A percentile compares a stretch with the other conserved stretches of the same genome.
Conservation (phyloP, 306 rosid species). For the Neltuma alba region DNA sequence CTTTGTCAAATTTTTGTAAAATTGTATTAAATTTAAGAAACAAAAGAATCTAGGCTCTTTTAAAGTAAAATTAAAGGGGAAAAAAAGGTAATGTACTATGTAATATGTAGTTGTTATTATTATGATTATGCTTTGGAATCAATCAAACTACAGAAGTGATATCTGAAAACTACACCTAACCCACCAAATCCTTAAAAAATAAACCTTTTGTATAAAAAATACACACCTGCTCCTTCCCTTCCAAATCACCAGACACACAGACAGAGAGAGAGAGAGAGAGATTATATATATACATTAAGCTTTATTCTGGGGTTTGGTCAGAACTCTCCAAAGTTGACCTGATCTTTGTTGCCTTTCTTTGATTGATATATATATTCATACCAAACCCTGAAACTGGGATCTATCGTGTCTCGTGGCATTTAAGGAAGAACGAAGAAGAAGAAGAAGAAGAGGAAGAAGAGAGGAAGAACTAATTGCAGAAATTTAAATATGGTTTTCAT, state of each 20-base stretch:
- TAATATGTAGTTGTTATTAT: neutral
- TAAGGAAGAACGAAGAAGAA: neutral
- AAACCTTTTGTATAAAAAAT: neutral
- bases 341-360: neutral
- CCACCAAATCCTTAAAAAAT: neutral
- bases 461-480: neutral
- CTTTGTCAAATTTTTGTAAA: neutral
- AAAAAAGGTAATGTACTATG: neutral
- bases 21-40: neutral
- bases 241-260: neutral
- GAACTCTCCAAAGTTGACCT: neutral
- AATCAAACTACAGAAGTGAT: neutral
- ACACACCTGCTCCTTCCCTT: neutral
- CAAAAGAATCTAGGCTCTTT: neutral
- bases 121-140: neutral
- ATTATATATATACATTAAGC: too few relatives aligned
- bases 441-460: neutral
- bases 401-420: neutral
- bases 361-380: neutral
- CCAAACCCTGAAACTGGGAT: neutral
- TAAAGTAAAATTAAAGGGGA: neutral
- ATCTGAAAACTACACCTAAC: neutral
- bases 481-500: slow-evolving; percentile 29
- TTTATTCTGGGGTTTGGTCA: neutral
- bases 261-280: neutral